Base-by-base conservation (phyloP, 2,329 filamentous ascomycete genomes). In the Stemphylium vesicarium region DNA sequence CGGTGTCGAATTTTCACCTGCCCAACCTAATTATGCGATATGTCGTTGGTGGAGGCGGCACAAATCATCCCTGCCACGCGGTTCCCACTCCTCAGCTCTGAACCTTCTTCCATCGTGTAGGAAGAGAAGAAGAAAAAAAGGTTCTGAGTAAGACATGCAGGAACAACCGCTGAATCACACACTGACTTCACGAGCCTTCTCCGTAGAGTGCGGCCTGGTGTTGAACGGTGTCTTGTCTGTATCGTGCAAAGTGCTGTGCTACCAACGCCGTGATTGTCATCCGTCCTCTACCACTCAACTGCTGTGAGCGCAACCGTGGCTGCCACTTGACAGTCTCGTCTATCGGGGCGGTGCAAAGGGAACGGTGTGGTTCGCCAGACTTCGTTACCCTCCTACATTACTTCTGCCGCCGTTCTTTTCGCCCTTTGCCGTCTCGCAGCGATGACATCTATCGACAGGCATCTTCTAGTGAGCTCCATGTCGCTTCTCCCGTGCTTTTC, bases 81-180 rank as follows among this genome's bases (percentile, higher is more conserved):
- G 38, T 40, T 42, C 53, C 39, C 50, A 43, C 49, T 50, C 44
- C 18, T 29, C 18, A 38, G 40, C 48, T 52, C 44, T 62, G 57
- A 59, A 49, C 18, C 32, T 49, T 53, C 12, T 22, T 20, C 16
- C 31, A 18, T 54, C 36, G 48, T 46, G 45, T 40, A 29, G 26
- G 8, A 26, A n/a, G n/a, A n/a, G n/a, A 26, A 26, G 24, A 26
- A 29, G 9, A 29, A 29, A 2, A 54, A 41, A 59, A 56, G 39
- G 11, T 50, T 52, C 52, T 60, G 60, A 60, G 50, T 63, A 65
- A 67, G 59, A 62, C 38, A 62, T 61, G 64, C 66, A 70, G 65
- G 62, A 66, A 65, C 63, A 64, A 43, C 42, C 40, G 58, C 60
- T 56, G 50, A 43, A 55, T 54, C 52, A 55, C 52, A 55, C 44